These are phyloP conservation scores for Colletotrichum abscissum DNA, from an alignment of 2,329 filamentous ascomycete species.

Conservation along the genomic window DNA sequence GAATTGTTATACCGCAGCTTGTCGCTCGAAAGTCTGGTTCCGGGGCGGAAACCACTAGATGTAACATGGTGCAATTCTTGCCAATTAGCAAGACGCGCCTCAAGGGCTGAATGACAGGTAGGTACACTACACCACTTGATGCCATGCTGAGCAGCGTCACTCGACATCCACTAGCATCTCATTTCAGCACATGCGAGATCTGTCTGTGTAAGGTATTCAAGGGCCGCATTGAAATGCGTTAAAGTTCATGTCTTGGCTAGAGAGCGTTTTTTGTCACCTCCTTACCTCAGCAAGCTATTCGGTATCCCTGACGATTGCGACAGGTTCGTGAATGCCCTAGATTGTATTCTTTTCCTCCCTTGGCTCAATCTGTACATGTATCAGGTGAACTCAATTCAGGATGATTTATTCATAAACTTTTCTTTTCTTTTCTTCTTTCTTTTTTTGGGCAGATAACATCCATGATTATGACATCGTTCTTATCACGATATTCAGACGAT, in stretches of 20 bases:
- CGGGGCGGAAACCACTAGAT: neutral
- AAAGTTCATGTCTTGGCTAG: slow-evolving; percentile 25
- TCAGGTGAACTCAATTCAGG: neutral
- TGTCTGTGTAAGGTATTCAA: neutral
- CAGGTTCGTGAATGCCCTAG: neutral
- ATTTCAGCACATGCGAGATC: slow-evolving; percentile 7
- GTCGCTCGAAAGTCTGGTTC: neutral
- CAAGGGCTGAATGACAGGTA: neutral
- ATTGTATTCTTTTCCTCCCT: slow-evolving; percentile 7
- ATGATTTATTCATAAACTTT: neutral
- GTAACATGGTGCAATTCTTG: neutral
- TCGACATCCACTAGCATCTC: slow-evolving; percentile 9
- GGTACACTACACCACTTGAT: neutral
- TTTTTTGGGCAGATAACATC: slow-evolving; percentile 6
- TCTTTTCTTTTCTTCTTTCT: neutral
- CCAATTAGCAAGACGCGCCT: neutral
- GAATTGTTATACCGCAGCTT: neutral
- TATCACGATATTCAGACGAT: slow-evolving; percentile 19
- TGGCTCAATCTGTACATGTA: neutral
- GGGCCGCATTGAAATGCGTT: neutral
- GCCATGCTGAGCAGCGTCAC: neutral
- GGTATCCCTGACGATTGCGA: slow-evolving; percentile 1
- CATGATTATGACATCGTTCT: slow-evolving; percentile 14
- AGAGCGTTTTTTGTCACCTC: slow-evolving; percentile 9
- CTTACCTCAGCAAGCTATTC: slow-evolving; percentile 17